Base-by-base conservation (phyloP, 2,329 filamentous ascomycete species). In the Talaromyces sp. region DNA sequence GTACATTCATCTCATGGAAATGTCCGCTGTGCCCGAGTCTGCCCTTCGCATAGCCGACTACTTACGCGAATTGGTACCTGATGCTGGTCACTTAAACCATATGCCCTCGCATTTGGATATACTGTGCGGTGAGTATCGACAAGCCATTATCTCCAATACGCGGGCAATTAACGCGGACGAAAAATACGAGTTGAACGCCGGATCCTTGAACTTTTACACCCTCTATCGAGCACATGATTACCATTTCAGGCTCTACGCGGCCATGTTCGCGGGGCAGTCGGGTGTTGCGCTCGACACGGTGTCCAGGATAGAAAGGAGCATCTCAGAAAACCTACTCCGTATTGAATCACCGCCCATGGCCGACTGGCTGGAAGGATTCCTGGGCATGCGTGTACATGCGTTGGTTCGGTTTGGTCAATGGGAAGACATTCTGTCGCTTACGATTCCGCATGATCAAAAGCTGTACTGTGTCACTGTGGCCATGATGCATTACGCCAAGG, bases 1-100 rank as follows among this genome's bases (percentile, higher is more conserved):
- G 32, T 92, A 92, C 71, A 89, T 91, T 43, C 89, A 91, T 66
- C 81, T 90, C 3, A 89, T 90, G 80, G 89, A 92, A 69, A 91
- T 90, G 88, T 90, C 88, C 0, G 75, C 78, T 0, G 80, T 75
- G 0, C 88, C 88, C 0, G 88, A 90, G 67, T 69, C 73, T 0
- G 89, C 86, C 1, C 70, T 89, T 24, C 77, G 81, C 0, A 77
- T 81, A 0, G 87, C 87, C 11, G 81, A 90, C 67, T 75, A 58
- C n/a, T 79, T 89, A 11, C 83, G 87, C 17, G 80, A 77, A 17
- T 79, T 90, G 4, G 81, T 87, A 0, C 87, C 87, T 0, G 87
- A 90, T 68, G 80, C 84, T 0, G 88, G 87, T 1, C 88, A 91
- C 69, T 73, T 90, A 0, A 79, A 85, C 21, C 88, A 90, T 68